Conservation (phyloP, 163 green algal genomes). For the Chlorella variabilis region DNA sequence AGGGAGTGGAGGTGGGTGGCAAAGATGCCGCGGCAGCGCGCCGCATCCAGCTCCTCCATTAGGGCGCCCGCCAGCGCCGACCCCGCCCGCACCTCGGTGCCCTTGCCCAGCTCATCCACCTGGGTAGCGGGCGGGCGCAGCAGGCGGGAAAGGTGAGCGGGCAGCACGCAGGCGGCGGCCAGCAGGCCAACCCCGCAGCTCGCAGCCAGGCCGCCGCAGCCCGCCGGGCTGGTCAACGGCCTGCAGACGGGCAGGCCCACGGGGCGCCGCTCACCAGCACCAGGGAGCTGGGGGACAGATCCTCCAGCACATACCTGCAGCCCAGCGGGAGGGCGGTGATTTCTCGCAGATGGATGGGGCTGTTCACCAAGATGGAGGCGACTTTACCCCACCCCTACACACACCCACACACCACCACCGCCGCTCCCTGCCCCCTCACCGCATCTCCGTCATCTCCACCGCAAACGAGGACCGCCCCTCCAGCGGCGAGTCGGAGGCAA, state of each 20-base stretch:
- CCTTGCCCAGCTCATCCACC: conserved; percentile 91
- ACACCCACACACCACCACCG: too few species aligned
- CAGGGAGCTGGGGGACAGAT: conserved; percentile 58
- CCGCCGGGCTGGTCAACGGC: background rate
- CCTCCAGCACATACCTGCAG: conserved; percentile 64
- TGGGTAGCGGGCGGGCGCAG: background rate
- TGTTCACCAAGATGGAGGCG: too few species aligned
- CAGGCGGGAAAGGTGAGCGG: background rate
- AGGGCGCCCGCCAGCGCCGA: conserved; percentile 70
- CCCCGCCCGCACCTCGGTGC: conserved; percentile 80
- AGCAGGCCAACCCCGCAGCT: too few species aligned
- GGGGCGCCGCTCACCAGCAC: conserved; percentile 76
- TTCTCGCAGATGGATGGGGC: too few species aligned
- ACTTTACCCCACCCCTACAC: too few species aligned
- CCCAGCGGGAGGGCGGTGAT: background rate
- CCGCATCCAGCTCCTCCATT: conserved; percentile 66
- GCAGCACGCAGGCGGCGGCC: too few species aligned
- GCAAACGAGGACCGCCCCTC: conserved; percentile 87
- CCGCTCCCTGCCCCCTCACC: too few species aligned
- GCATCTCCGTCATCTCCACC: conserved; percentile 88
- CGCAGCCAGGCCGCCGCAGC: background rate
- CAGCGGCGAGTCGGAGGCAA: conserved; percentile 81
- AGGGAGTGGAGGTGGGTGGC: conserved; percentile 93
- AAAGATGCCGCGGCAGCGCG: conserved; percentile 75
- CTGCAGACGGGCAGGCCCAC: too few species aligned